These are phyloP conservation scores for Nakazawaea sp. DNA, from an alignment of 805 yeast genomes.

Conservation along the genomic window DNA sequence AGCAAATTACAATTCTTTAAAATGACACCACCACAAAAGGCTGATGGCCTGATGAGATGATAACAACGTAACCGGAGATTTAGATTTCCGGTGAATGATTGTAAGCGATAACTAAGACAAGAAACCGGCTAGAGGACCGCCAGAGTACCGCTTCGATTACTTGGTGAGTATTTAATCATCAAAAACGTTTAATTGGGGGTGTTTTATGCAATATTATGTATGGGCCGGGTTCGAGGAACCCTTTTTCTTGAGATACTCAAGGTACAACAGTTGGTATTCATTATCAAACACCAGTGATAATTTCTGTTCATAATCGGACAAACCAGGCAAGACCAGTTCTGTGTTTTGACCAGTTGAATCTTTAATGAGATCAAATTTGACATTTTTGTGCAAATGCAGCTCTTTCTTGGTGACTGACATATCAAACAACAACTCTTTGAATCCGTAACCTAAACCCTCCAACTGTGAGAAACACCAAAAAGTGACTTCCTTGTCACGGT, in stretches of 20 bases:
- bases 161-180: no score
- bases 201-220: background rate
- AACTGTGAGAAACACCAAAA: slow-evolving; percentile 8
- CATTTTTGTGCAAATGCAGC: background rate
- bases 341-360: background rate
- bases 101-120: background rate
- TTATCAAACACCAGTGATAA: background rate
- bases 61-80: background rate
- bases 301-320: background rate
- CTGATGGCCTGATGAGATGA: no score
- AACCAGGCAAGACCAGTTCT: background rate
- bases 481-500: background rate
- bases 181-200: background rate
- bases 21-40: no score
- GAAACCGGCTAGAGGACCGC: background rate
- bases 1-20: no score
- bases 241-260: background rate
- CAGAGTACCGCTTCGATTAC: background rate
- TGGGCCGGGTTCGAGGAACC: background rate
- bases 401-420: background rate
- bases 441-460: slow-evolving; percentile 7
- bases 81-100: background rate
- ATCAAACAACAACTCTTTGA: slow-evolving; percentile 8
- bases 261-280: background rate
- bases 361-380: background rate